These are phyloP conservation scores for Coriolopsis trogii DNA, from an alignment of 1,284 basidiomycete species.

Conservation along the genomic window DNA sequence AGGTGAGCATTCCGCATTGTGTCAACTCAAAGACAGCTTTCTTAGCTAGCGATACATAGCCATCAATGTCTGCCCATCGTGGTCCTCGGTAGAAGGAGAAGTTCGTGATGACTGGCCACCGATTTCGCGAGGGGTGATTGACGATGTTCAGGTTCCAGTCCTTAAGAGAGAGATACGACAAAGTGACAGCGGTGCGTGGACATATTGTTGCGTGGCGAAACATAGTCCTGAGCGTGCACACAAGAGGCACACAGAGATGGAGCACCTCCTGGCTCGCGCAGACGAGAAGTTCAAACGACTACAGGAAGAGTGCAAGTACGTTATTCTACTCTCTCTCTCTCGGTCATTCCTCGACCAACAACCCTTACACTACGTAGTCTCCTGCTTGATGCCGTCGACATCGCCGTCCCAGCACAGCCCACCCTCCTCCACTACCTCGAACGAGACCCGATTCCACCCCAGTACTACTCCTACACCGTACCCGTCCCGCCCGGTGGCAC, in stretches of 20 bases:
- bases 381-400: slow-evolving; percentile 37
- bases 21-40: not conserved
- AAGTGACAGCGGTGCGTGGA: slow-evolving; percentile 51
- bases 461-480: slow-evolving; percentile 31
- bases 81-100: slow-evolving; percentile 34
- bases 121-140: not conserved
- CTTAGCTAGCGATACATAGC: not conserved
- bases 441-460: slow-evolving; percentile 33
- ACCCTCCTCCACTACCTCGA: slow-evolving; percentile 33
- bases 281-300: slow-evolving; percentile 53
- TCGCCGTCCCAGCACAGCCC: slow-evolving; percentile 35
- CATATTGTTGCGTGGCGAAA: not conserved
- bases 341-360: not conserved
- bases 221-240: not conserved
- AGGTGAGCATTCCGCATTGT: not conserved
- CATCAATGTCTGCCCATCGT: slow-evolving; percentile 11
- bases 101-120: slow-evolving; percentile 16
- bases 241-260: slow-evolving; percentile 46
- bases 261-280: slow-evolving; percentile 49
- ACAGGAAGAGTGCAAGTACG: slow-evolving; percentile 63
- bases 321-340: slow-evolving; percentile 9
- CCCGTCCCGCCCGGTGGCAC: slow-evolving; percentile 18
- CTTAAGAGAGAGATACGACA: slow-evolving; percentile 57
- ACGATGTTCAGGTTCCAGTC: slow-evolving; percentile 47
- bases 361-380: slow-evolving; percentile 20